Conservation (phyloP, 2,329 filamentous ascomycete species). For the Calonectria honghensis region DNA sequence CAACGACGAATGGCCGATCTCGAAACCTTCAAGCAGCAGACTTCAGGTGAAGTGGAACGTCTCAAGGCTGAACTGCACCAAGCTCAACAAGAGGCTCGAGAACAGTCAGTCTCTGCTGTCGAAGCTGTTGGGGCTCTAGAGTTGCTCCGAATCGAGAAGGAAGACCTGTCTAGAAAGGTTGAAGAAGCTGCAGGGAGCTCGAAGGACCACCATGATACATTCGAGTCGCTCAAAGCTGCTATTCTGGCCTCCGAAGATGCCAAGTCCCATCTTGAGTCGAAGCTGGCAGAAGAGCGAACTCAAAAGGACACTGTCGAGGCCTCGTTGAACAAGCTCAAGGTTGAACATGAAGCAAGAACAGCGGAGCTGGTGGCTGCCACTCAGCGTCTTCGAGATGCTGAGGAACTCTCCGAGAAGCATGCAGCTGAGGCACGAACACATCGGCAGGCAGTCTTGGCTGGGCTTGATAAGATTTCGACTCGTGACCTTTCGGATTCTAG, state of each 20-base stretch:
- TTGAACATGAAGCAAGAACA: slow-evolving; percentile 87
- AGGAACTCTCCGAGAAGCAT: slow-evolving; percentile 91
- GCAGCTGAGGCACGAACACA: slow-evolving; percentile 91
- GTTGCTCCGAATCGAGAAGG: slow-evolving; percentile 89
- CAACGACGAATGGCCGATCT: slow-evolving; percentile 89
- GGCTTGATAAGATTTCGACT: slow-evolving; percentile 83
- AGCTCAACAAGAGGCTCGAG: slow-evolving; percentile 84
- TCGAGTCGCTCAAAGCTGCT: slow-evolving; percentile 85
- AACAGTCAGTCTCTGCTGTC: slow-evolving; percentile 85
- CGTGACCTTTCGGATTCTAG: slow-evolving; percentile 69
- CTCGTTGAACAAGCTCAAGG: slow-evolving; percentile 84
- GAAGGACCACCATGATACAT: slow-evolving; percentile 81
- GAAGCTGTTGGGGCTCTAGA: slow-evolving; percentile 85
- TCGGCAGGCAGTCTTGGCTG: slow-evolving; percentile 86
- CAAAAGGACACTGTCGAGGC: slow-evolving; percentile 84
- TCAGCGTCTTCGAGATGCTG: slow-evolving; percentile 86
- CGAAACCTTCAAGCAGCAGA: slow-evolving; percentile 88
- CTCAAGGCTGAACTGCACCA: slow-evolving; percentile 90
- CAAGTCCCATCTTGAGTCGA: slow-evolving; percentile 83
- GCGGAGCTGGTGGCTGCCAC: slow-evolving; percentile 85
- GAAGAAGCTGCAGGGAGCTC: slow-evolving; percentile 80
- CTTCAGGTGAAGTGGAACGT: slow-evolving; percentile 88
- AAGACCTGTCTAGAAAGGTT: slow-evolving; percentile 82
- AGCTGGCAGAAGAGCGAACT: slow-evolving; percentile 88
- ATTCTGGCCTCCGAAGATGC: slow-evolving; percentile 87